Evolutionary conservation across 1,139 yeast species (phyloP).

Genomic region (Zygosaccharomyces sapae): DNA sequence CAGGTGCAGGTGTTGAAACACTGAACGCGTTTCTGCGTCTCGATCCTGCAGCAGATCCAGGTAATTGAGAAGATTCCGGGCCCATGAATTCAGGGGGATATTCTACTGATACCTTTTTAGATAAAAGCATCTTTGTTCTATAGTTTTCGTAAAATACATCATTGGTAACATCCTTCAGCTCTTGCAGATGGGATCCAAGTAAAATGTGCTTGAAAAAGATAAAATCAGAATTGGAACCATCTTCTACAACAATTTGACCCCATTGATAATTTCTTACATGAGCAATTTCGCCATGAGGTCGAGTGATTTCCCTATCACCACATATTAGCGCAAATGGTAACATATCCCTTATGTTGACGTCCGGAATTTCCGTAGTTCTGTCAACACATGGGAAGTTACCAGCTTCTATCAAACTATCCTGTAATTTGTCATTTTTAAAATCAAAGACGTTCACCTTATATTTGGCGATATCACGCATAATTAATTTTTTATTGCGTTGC

Average conservation of each 20-base stretch:
- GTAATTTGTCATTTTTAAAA: slow-evolving; percentile 41
- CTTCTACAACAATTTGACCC: slow-evolving; percentile 47
- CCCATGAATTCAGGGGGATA: slow-evolving; percentile 7
- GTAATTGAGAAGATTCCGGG: slow-evolving; percentile 2
- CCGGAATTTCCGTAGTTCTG: slow-evolving; percentile 5
- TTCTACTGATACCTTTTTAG: slow-evolving; percentile 7
- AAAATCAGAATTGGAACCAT: slow-evolving; percentile 59
- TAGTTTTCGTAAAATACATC: slow-evolving; percentile 63
- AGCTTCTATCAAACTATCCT: slow-evolving; percentile 31
- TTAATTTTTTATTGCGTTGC: slow-evolving; percentile 41
- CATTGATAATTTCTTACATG: slow-evolving; percentile 45
- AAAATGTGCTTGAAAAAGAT: slow-evolving; percentile 61
- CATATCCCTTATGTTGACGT: slow-evolving; percentile 36
- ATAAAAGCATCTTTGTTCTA: slow-evolving; percentile 48
- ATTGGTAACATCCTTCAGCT: slow-evolving; percentile 67
- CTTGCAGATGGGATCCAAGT: slow-evolving; percentile 74
- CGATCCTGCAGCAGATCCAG: not conserved
- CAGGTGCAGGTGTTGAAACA: slow-evolving; percentile 6
- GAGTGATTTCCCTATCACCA: slow-evolving; percentile 38
- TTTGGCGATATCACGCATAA: slow-evolving; percentile 44
- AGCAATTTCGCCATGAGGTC: slow-evolving; percentile 24
- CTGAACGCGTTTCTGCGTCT: slow-evolving; percentile 12
- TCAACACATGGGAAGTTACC: slow-evolving; percentile 18
- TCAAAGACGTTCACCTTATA: slow-evolving; percentile 49
- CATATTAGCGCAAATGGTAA: slow-evolving; percentile 50